Evolutionary conservation across 2,329 filamentous ascomycete genomes (phyloP), one percentile per base, ranked within the genome.

Genomic region (Fusarium sp.): DNA sequence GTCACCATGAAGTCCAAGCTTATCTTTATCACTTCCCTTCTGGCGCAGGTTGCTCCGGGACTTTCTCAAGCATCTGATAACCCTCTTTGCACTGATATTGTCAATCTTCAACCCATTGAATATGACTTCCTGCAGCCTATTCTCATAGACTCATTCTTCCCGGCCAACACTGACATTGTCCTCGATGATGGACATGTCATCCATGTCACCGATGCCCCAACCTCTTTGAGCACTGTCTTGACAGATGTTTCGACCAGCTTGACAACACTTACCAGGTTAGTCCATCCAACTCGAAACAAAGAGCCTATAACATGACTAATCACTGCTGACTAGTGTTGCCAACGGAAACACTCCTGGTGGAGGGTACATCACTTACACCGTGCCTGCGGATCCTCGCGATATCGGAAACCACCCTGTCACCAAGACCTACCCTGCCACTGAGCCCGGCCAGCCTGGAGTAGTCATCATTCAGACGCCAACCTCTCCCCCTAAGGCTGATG

Each of bases 221-320:
- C 50, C 5, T 53, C 50, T 32, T 9, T 53, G 10, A 42, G 50
- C 50, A 42, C 50, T 32, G 26, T 53, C 6, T 10, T 53, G 10
- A 53, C 50, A 10, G 35, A 42, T 23, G 18, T 53, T 23, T 53
- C 35, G 11, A 53, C 23, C 4, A 53, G 35, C 35, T 23, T 41
- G 50, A 53, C 35, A 4, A 53, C 35, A 2, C 18, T 53, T 4
- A 53, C 26, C 7, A 53, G 35, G 50, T 53, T 4, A 0, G 26
- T 30, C 40, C 13, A 2, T 11, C 2, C 3, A 3, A 12, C 4
- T 2, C 7, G 6, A 3, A 3, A 13, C 20, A 20, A 5, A 20
- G 20, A 1, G 6, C n/a, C 4, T 0, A 13, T 7, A 8, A 9
- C 17, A 3, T 20, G 7, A 20, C 49, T 53, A 7, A 53, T 11